Evolutionary conservation across 2,329 filamentous ascomycete genomes (phyloP).

Genomic region (Stemphylium lycopersici): DNA sequence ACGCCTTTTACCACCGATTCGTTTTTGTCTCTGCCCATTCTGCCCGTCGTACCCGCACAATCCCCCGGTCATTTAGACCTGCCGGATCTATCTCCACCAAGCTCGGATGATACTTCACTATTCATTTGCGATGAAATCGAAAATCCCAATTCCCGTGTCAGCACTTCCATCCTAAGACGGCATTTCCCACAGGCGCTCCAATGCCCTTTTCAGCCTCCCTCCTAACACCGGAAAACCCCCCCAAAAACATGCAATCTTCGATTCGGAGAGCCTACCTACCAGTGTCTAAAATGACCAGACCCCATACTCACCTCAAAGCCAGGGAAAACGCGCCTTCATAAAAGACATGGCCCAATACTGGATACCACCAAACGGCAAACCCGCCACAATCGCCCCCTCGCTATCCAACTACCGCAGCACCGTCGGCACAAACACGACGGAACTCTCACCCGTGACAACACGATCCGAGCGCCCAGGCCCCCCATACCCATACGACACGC

Average conservation of each 20-base stretch:
- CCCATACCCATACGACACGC: constrained; percentile 65
- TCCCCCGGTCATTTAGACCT: neutral
- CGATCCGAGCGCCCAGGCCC: constrained; percentile 35
- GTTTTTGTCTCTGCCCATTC: neutral
- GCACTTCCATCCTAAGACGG: too few species aligned
- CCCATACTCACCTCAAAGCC: constrained; percentile 28
- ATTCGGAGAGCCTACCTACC: neutral
- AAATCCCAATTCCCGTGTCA: neutral
- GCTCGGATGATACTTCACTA: neutral
- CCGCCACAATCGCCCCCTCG: constrained; percentile 78
- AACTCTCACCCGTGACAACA: constrained; percentile 43
- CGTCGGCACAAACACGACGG: constrained; percentile 60
- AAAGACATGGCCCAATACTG: constrained; percentile 98
- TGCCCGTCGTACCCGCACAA: neutral
- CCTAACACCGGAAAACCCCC: neutral
- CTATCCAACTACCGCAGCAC: constrained; percentile 65
- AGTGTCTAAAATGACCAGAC: neutral
- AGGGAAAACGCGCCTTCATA: constrained; percentile 95
- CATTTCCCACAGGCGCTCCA: neutral
- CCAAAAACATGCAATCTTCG: neutral
- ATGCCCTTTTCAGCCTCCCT: neutral
- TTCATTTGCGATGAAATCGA: neutral
- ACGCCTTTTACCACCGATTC: neutral
- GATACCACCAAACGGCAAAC: constrained; percentile 73
- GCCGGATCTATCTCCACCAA: neutral